Conservation (phyloP, 176 grass and related monocot genomes). For the Poa pratensis region DNA sequence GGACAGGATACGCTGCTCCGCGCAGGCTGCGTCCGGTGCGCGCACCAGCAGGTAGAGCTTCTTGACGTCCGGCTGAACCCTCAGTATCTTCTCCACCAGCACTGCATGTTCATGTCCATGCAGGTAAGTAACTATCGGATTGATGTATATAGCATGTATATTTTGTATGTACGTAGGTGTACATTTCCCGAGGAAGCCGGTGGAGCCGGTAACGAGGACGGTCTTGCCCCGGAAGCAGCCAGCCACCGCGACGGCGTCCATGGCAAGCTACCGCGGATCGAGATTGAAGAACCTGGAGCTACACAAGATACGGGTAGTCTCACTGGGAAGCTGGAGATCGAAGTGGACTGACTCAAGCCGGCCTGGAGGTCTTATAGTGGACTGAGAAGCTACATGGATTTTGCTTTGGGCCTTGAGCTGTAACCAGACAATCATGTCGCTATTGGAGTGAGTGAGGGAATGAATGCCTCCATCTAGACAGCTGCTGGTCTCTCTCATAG, state of each 20-base stretch:
- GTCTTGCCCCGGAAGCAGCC: constrained; percentile 57
- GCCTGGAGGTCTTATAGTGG: not conserved
- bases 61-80: constrained; percentile 26
- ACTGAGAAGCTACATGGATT: not conserved
- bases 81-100: constrained; percentile 39
- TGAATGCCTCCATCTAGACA: not conserved
- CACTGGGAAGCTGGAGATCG: not conserved
- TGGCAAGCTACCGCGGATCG: not conserved
- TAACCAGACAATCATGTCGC: not conserved
- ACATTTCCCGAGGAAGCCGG: constrained; percentile 68
- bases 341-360: not conserved
- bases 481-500: not conserved
- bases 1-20: constrained; percentile 34
- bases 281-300: not conserved
- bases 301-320: not conserved
- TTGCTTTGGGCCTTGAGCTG: constrained; percentile 22
- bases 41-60: constrained; percentile 36
- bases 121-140: not conserved
- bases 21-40: not conserved
- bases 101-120: not conserved
- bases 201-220: constrained; percentile 66
- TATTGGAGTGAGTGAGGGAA: not conserved
- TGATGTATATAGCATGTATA: not conserved
- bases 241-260: constrained; percentile 50
- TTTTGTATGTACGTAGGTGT: not conserved